phyloP scores from a whole-genome alignment of 225 moss, liverwort and hornwort genomes.

The Pseudisothecium myosuroides region DNA sequence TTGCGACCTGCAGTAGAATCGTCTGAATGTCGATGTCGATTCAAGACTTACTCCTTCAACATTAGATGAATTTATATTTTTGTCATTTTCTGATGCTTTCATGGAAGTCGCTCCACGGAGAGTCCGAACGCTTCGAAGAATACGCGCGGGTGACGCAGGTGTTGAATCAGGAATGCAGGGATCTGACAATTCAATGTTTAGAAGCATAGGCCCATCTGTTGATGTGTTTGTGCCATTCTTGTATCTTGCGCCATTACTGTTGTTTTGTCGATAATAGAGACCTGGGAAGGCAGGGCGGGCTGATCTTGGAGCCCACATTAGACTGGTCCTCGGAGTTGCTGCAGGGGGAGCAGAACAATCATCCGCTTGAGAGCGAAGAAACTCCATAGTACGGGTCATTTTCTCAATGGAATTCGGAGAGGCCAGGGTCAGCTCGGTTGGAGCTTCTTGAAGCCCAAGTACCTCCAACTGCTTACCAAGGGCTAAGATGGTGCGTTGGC shows the following conservation, averaged over 20 bases:
- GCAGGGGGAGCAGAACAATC: background rate
- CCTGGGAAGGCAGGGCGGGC: conserved; percentile 10
- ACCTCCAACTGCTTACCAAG: conserved; percentile 56
- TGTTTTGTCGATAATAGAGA: conserved; percentile 18
- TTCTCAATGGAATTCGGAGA: conserved; percentile 17
- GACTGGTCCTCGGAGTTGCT: conserved; percentile 4
- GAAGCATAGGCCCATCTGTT: background rate
- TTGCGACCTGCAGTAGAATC: conserved; percentile 16
- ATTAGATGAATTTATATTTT: background rate
- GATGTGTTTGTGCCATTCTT: background rate
- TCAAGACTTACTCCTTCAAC: background rate
- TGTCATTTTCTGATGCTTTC: background rate
- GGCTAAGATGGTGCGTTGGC: conserved; percentile 41
- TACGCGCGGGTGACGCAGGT: background rate
- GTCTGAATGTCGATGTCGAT: background rate
- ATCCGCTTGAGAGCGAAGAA: conserved; percentile 23
- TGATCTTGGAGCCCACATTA: conserved; percentile 18
- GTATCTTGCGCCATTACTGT: background rate
- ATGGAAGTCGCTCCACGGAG: background rate
- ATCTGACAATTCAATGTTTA: background rate
- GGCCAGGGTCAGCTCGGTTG: background rate
- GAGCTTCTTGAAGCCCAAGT: conserved; percentile 9
- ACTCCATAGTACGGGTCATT: conserved; percentile 24
- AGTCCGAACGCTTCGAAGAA: conserved; percentile 37
- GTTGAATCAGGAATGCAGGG: background rate